Evolutionary conservation across 257 asterid species (phyloP).

Genomic region (Lycium ferocissimum): DNA sequence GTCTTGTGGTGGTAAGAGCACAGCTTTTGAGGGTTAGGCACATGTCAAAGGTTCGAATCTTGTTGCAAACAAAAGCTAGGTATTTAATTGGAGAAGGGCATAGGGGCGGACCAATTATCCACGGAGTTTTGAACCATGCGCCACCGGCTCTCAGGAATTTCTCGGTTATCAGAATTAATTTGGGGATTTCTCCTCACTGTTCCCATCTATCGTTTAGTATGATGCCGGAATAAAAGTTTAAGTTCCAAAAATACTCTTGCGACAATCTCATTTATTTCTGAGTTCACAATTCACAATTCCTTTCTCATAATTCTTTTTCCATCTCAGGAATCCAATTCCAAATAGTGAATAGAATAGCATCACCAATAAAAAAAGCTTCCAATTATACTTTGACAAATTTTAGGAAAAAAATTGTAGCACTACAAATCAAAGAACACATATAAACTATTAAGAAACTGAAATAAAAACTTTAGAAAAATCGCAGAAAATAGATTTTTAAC

Average conservation of each 20-base stretch:
- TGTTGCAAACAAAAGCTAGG: neutral
- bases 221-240: neutral
- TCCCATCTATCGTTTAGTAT: constrained; percentile 4
- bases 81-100: constrained; percentile 19
- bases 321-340: neutral
- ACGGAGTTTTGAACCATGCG: neutral
- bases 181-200: neutral
- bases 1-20: neutral
- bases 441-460: neutral
- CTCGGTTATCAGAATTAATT: neutral
- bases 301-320: constrained; percentile 12
- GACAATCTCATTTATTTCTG: neutral
- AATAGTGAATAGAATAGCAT: neutral
- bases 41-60: constrained; percentile 3
- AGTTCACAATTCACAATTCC: neutral
- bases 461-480: neutral
- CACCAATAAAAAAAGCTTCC: neutral
- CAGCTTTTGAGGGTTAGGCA: neutral
- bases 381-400: neutral
- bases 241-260: neutral
- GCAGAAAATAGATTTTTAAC: neutral
- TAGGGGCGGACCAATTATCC: neutral
- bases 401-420: neutral
- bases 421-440: neutral
- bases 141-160: neutral